Evolutionary conservation across 1,139 yeast genomes (phyloP).

Genomic region (Taiozyma sp.): DNA sequence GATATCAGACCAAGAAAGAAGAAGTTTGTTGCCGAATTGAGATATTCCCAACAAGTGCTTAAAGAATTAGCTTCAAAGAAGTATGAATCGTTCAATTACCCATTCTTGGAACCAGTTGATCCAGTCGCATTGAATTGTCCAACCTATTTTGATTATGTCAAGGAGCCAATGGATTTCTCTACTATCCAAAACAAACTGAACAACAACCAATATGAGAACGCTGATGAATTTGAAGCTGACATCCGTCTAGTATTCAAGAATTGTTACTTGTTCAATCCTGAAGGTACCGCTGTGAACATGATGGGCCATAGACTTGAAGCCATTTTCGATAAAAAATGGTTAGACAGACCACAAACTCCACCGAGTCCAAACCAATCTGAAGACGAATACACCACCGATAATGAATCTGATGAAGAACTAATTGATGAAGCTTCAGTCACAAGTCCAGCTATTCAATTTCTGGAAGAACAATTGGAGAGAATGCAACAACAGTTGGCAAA

Average conservation of each 20-base stretch:
- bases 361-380: slow-evolving; percentile 40
- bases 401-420: slow-evolving; percentile 57
- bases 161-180: slow-evolving; percentile 92
- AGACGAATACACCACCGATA: slow-evolving; percentile 42
- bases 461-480: slow-evolving; percentile 79
- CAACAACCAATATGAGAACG: slow-evolving; percentile 83
- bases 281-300: slow-evolving; percentile 89
- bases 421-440: slow-evolving; percentile 70
- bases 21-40: slow-evolving; percentile 84
- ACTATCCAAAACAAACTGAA: slow-evolving; percentile 76
- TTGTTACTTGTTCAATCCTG: slow-evolving; percentile 92
- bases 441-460: slow-evolving; percentile 82
- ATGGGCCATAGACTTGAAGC: slow-evolving; percentile 93
- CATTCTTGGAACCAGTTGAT: slow-evolving; percentile 91
- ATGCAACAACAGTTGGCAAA: slow-evolving; percentile 83
- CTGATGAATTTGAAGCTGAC: slow-evolving; percentile 82
- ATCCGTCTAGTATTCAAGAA: slow-evolving; percentile 78
- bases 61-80: slow-evolving; percentile 82
- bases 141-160: slow-evolving; percentile 75
- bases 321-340: slow-evolving; percentile 84
- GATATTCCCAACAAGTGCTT: slow-evolving; percentile 77
- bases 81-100: slow-evolving; percentile 79
- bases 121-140: slow-evolving; percentile 93
- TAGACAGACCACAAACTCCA: slow-evolving; percentile 76
- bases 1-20: slow-evolving; percentile 88